phyloP scores from a whole-genome alignment of 345 rosid species.

The Salix exigua region DNA sequence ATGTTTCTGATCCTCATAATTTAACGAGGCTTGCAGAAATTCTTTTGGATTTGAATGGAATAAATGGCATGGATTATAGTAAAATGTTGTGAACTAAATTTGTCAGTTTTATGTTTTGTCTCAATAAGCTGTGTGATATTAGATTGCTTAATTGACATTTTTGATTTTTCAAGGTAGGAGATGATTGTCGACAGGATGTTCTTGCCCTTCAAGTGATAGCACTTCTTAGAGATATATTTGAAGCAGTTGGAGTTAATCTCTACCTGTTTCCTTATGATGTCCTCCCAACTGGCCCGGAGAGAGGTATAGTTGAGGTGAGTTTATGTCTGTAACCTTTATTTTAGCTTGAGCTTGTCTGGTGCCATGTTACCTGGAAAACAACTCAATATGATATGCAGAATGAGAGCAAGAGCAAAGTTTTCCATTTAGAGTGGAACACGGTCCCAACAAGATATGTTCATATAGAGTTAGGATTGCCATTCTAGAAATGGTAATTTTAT shows the following conservation, averaged over 20 bases:
- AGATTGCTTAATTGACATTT: constrained; percentile 5
- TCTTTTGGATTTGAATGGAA: background rate
- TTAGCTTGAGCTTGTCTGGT: background rate
- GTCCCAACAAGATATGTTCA: background rate
- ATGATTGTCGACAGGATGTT: constrained; percentile 99
- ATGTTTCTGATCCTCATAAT: background rate
- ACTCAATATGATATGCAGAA: background rate
- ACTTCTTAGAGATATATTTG: constrained; percentile 84
- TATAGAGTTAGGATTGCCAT: background rate
- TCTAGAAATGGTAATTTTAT: background rate
- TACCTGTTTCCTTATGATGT: constrained; percentile 97
- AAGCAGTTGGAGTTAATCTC: constrained; percentile 79
- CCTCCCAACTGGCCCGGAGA: constrained; percentile 95
- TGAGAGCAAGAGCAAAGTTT: background rate
- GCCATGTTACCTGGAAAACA: background rate
- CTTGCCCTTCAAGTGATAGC: constrained; percentile 98
- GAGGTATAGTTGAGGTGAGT: constrained; percentile 93
- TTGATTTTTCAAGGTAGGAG: constrained; percentile 74
- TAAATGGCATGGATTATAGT: background rate
- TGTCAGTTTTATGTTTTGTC: background rate
- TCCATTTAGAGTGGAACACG: background rate
- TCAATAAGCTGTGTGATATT: background rate
- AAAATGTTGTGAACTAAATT: background rate
- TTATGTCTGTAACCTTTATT: background rate
- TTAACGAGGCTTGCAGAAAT: background rate